phyloP scores from a whole-genome alignment of 2,329 filamentous ascomycete species.

The Daldinia eschscholtzii region DNA sequence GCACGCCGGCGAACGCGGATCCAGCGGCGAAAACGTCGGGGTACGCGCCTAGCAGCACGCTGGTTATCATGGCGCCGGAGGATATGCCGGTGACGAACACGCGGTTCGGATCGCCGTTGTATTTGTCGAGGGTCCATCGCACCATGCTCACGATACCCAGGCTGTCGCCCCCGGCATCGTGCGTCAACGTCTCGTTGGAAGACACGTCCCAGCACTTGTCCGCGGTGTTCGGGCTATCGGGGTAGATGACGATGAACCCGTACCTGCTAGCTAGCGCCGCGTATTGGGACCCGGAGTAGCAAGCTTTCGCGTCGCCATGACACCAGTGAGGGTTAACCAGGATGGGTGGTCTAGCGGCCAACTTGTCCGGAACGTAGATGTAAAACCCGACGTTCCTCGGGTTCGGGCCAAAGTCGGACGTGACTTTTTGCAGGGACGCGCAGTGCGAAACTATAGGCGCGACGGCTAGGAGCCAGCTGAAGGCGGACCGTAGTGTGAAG shows the following conservation, averaged over 20 bases:
- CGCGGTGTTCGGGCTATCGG: slow-evolving; percentile 52
- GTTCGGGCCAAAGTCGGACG: slow-evolving; percentile 58
- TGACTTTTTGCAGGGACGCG: slow-evolving; percentile 50
- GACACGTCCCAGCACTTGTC: slow-evolving; percentile 71
- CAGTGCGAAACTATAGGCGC: slow-evolving; percentile 24
- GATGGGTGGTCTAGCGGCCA: slow-evolving; percentile 61
- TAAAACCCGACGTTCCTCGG: slow-evolving; percentile 66
- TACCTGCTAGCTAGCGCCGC: slow-evolving; percentile 64
- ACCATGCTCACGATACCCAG: slow-evolving; percentile 57
- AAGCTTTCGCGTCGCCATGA: slow-evolving; percentile 64
- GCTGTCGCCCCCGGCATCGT: slow-evolving; percentile 56
- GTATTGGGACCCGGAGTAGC: slow-evolving; percentile 65
- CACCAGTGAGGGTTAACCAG: slow-evolving; percentile 71
- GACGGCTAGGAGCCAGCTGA: slow-evolving; percentile 22
- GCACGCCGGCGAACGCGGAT: slow-evolving; percentile 61
- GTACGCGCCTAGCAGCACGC: slow-evolving; percentile 60
- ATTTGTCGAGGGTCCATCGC: slow-evolving; percentile 52
- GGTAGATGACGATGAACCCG: slow-evolving; percentile 54
- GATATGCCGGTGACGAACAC: slow-evolving; percentile 53
- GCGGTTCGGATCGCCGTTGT: slow-evolving; percentile 51
- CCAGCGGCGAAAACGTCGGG: slow-evolving; percentile 63
- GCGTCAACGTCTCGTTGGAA: slow-evolving; percentile 54
- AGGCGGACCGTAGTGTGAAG: not conserved
- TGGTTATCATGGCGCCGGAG: slow-evolving; percentile 54
- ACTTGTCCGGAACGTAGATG: slow-evolving; percentile 61